Evolutionary conservation across 2,329 filamentous ascomycete genomes (phyloP).

Genomic region (Beauveria scarabaeidicola): DNA sequence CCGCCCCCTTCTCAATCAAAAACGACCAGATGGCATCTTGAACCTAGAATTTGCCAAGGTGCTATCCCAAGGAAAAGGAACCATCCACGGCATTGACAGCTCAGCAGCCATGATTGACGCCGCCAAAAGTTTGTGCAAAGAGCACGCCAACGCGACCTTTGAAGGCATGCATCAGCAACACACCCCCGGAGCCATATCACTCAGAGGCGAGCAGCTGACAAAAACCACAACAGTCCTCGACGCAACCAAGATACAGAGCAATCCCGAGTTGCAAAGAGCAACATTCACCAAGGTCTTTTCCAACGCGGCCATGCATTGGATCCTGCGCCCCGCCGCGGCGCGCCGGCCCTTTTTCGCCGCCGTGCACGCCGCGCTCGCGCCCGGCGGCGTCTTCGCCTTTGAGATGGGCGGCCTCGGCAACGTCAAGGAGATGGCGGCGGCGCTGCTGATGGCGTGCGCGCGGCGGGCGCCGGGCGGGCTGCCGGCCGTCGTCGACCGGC

Average conservation of each 20-base stretch:
- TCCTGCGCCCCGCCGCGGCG: conserved; percentile 39
- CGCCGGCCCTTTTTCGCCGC: conserved; percentile 44
- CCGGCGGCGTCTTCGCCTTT: conserved; percentile 52
- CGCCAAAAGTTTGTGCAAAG: conserved; percentile 33
- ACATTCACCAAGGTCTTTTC: conserved; percentile 52
- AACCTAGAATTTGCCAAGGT: conserved; percentile 43
- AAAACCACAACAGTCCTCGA: conserved; percentile 32
- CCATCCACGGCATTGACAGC: conserved; percentile 49
- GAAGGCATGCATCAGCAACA: conserved; percentile 25
- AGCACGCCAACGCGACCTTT: conserved; percentile 33
- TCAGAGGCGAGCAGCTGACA: neutral
- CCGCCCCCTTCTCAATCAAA: no score
- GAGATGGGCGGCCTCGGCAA: conserved; percentile 68
- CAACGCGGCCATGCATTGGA: conserved; percentile 61
- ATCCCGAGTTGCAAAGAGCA: conserved; percentile 26
- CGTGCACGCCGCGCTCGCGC: conserved; percentile 42
- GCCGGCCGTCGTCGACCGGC: conserved; percentile 33
- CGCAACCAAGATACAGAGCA: conserved; percentile 30
- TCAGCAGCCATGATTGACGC: conserved; percentile 51
- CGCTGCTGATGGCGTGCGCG: conserved; percentile 44
- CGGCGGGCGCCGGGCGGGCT: conserved; percentile 38
- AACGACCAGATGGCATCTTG: conserved; percentile 46
- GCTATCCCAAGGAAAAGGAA: conserved; percentile 36
- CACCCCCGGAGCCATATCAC: neutral
- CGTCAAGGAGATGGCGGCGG: conserved; percentile 52